A percentile compares a stretch with the other conserved stretches of the same genome.
Conservation (phyloP, 306 rosid genomes). For the Glycyrrhiza uralensis region DNA sequence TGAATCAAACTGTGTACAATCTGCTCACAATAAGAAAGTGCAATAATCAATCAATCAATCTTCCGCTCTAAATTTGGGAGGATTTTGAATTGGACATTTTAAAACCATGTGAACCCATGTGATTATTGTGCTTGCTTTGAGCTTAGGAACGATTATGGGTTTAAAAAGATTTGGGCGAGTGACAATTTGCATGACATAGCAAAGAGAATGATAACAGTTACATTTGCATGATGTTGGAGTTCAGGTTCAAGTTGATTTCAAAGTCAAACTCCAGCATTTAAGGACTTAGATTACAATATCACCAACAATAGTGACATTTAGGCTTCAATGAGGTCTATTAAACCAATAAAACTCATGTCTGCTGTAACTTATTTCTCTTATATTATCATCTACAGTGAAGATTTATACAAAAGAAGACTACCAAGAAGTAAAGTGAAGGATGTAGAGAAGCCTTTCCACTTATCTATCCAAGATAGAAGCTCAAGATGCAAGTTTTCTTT, state of each 20-base stretch:
- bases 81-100: background rate
- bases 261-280: background rate
- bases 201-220: background rate
- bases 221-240: background rate
- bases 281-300: background rate
- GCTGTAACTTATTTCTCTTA: background rate
- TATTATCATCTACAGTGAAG: constrained; percentile 54
- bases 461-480: constrained; percentile 57
- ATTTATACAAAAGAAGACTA: constrained; percentile 52
- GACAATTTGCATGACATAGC: background rate
- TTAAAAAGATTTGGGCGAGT: background rate
- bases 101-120: background rate
- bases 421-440: constrained; percentile 55
- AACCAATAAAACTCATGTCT: background rate
- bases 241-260: constrained; percentile 4
- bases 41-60: too few species aligned
- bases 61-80: too few species aligned
- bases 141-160: background rate
- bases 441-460: constrained; percentile 54
- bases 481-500: constrained; percentile 73
- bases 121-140: background rate
- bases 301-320: background rate
- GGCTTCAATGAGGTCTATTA: background rate
- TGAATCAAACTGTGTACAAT: too few species aligned
- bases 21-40: too few species aligned